phyloP scores from a whole-genome alignment of 805 yeast genomes.

The Spathaspora passalidarum region DNA sequence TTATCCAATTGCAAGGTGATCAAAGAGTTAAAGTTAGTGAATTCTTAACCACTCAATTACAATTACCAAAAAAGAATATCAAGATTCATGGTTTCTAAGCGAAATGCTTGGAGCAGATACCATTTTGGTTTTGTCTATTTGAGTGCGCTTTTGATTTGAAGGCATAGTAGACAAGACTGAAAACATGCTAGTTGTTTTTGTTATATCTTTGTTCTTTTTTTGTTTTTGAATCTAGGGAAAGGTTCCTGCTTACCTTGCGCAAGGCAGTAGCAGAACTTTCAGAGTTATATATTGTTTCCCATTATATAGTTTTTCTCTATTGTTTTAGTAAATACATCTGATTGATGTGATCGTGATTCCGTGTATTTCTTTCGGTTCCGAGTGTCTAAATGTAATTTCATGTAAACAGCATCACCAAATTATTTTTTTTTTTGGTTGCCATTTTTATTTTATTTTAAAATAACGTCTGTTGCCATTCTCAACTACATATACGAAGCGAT shows the following conservation, averaged over 20 bases:
- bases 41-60: conserved; percentile 81
- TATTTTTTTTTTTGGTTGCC: background rate
- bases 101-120: background rate
- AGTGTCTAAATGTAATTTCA: background rate
- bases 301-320: too few species aligned
- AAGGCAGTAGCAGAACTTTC: background rate
- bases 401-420: too few species aligned
- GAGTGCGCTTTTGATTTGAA: too few species aligned
- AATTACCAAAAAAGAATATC: conserved; percentile 91
- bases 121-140: too few species aligned
- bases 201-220: background rate
- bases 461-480: background rate
- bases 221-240: background rate
- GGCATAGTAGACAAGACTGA: too few species aligned
- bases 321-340: too few species aligned
- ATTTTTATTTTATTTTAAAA: too few species aligned
- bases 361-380: background rate
- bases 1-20: conserved; percentile 97
- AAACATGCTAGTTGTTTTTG: too few species aligned
- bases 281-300: background rate
- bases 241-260: background rate
- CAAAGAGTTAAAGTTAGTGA: conserved; percentile 96
- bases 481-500: background rate
- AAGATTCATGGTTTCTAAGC: conserved; percentile 94
- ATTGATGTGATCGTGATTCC: too few species aligned